phyloP scores from a whole-genome alignment of 1,284 basidiomycete species.

The Pascua sp. region DNA sequence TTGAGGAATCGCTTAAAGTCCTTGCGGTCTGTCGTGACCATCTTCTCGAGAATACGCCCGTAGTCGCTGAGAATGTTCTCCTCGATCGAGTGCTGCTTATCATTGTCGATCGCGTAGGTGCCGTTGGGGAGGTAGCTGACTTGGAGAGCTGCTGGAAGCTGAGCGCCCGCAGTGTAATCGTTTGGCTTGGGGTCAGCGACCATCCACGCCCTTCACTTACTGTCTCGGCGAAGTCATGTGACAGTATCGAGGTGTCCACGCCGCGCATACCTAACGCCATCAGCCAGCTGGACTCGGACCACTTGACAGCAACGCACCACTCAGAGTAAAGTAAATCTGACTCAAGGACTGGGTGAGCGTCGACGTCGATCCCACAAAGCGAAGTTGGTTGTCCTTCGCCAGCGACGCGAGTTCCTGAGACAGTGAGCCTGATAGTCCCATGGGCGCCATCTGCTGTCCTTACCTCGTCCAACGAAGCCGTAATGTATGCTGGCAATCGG shows the following conservation, averaged over 20 bases:
- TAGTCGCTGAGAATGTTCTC: conserved; percentile 77
- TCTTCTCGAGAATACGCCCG: conserved; percentile 86
- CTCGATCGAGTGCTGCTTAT: conserved; percentile 54
- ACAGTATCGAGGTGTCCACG: conserved; percentile 61
- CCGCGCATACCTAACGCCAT: conserved; percentile 42
- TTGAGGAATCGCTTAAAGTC: conserved; percentile 67
- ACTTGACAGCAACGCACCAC: conserved; percentile 40
- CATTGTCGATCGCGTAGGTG: conserved; percentile 75
- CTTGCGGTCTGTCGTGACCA: conserved; percentile 65
- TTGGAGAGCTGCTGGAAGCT: conserved; percentile 69
- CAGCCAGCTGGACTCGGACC: too few species aligned
- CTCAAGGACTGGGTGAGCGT: conserved; percentile 77
- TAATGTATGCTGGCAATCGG: conserved; percentile 70
- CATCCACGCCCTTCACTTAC: too few species aligned
- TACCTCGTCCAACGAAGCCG: conserved; percentile 72
- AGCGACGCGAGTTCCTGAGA: too few species aligned
- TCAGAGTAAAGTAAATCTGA: conserved; percentile 82
- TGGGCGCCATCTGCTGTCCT: too few species aligned
- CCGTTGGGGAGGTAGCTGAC: conserved; percentile 57
- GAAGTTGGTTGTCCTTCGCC: conserved; percentile 30
- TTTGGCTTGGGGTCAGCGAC: conserved; percentile 50
- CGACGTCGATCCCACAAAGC: conserved; percentile 86
- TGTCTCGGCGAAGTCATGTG: conserved; percentile 55
- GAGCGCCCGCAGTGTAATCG: conserved; percentile 74
- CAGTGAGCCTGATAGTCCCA: too few species aligned